phyloP scores from a whole-genome alignment of 352 stramenopile genomes.

The Globisporangium megalacanthum region DNA sequence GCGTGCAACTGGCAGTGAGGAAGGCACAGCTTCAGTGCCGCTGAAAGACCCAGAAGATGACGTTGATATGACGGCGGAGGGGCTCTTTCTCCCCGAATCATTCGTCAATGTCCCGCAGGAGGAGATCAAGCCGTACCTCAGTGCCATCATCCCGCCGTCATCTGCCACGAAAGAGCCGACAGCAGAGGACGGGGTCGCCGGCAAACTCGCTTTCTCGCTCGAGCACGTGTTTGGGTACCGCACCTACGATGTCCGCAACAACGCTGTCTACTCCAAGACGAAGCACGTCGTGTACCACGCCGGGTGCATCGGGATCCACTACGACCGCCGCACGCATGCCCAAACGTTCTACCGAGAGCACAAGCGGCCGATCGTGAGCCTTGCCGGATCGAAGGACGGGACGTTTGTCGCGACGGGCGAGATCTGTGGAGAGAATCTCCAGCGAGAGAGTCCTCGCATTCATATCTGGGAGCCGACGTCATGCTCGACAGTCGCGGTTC shows the following conservation, averaged over 20 bases:
- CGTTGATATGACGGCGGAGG: conserved; percentile 41
- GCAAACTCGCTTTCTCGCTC: conserved; percentile 37
- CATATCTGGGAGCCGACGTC: conserved; percentile 73
- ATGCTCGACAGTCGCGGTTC: conserved; percentile 34
- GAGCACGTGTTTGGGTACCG: conserved; percentile 68
- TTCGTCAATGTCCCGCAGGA: conserved; percentile 46
- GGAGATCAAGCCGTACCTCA: conserved; percentile 66
- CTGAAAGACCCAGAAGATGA: conserved; percentile 54
- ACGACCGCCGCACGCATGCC: conserved; percentile 62
- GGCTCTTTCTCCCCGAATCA: conserved; percentile 45
- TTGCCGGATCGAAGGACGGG: conserved; percentile 41
- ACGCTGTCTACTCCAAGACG: conserved; percentile 49
- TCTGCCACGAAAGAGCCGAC: conserved; percentile 25
- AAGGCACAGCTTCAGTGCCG: conserved; percentile 10
- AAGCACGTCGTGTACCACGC: conserved; percentile 65
- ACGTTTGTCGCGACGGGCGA: conserved; percentile 65
- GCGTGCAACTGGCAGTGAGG: conserved; percentile 12
- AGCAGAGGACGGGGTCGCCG: conserved; percentile 29
- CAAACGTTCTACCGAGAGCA: conserved; percentile 68
- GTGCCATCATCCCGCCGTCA: conserved; percentile 50
- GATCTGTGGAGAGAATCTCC: conserved; percentile 51
- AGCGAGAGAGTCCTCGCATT: conserved; percentile 52
- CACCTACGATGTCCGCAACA: conserved; percentile 51
- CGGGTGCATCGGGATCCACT: conserved; percentile 56
- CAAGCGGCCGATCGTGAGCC: conserved; percentile 46